Evolutionary conservation across 768 basidiomycete species (phyloP), one percentile per base, ranked within the genome.

Genomic region (Coprinopsis marcescibilis): DNA sequence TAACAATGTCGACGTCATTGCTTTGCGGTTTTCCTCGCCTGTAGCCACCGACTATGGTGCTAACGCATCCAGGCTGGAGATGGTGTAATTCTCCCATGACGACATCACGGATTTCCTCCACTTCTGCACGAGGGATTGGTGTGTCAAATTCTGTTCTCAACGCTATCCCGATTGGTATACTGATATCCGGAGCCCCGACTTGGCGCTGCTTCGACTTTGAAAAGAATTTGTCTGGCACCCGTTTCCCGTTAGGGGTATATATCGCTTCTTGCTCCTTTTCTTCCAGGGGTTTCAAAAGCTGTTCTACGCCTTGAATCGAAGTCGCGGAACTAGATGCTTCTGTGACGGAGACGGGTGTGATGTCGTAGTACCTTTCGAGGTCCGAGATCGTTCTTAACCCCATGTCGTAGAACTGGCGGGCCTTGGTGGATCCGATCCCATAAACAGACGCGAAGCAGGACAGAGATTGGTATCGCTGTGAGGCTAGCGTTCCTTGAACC

Each of bases 1-100:
- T 85, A 1, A 96, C 78, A 46, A 97, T 85, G 57, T 97, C 93
- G 24, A 92, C 81, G 58, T 96, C 93, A 56, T 85, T 89, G 57
- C 85, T 89, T 50, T 80, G 65, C 2, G 66, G 57, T 60, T 95
- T 95, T 1, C 93, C 93, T 46, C 93, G 69, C 23, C 94, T 80
- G 64, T 93, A 89, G 4, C 91, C 92, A 36, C 92, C 93, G 30
- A 78, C 85, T 32, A 96, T 78, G 3, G 84, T 88, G 54, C 78
- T 81, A 15, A 75, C 62, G 55, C 82, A 92, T 0, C 87, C 89
- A 1, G 74, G 68, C 43, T 81, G 72, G 7, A 95, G 59, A 10
- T 61, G 58, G 11, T 74, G 71, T 23, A 95, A 62, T 55, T 91
- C 81, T n/a, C 61, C 60, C 76, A 81, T 78, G 4, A 95, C 76